Conservation (phyloP, 2,329 filamentous ascomycete genomes). For the Beauveria pseudobassiana region DNA sequence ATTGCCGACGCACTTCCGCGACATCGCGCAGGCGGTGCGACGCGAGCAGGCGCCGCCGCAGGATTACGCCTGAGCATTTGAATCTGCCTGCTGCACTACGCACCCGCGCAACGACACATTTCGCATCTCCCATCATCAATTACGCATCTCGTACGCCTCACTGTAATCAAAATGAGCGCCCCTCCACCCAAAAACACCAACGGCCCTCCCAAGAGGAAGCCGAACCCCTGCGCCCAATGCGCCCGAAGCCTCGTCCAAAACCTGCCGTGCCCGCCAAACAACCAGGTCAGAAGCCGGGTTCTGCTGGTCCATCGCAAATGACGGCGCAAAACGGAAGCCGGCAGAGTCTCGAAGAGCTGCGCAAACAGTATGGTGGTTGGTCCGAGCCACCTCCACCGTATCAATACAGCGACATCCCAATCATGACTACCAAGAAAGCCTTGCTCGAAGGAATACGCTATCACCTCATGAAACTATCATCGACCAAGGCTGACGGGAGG, state of each 20-base stretch:
- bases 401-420: conserved; percentile 51
- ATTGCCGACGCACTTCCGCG: not conserved
- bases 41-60: not conserved
- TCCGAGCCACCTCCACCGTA: conserved; percentile 41
- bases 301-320: conserved; percentile 15
- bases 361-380: conserved; percentile 49
- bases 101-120: not conserved
- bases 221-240: conserved; percentile 32
- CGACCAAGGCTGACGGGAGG: conserved; percentile 50
- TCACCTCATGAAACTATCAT: conserved; percentile 75
- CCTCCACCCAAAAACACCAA: conserved; percentile 29
- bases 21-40: conserved; percentile 6
- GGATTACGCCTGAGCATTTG: not conserved
- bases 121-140: not conserved
- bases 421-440: conserved; percentile 76
- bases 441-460: conserved; percentile 73
- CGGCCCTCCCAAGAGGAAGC: conserved; percentile 23
- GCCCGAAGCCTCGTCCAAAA: conserved; percentile 41
- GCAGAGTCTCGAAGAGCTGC: conserved; percentile 33
- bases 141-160: not conserved
- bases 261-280: conserved; percentile 59
- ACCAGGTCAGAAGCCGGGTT: conserved; percentile 15
- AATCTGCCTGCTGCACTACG: conserved; percentile 13
- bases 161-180: conserved; percentile 34
- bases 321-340: conserved; percentile 22